Conservation (phyloP, 2,329 filamentous ascomycete genomes). For the Graphilbum ipis-grandicollis region DNA sequence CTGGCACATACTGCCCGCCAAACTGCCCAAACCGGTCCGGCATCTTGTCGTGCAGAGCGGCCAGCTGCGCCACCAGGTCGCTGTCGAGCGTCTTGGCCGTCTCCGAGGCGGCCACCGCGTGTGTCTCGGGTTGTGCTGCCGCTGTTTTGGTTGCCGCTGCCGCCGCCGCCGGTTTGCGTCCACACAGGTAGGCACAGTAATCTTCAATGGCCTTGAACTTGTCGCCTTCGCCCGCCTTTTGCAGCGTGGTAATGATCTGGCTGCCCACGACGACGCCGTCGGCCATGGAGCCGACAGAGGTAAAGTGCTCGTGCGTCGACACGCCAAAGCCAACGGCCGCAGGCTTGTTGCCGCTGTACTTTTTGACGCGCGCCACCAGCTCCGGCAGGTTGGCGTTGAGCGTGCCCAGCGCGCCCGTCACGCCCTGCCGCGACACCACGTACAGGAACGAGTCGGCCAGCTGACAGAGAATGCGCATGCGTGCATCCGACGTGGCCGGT, state of each 20-base stretch:
- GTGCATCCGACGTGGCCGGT: slow-evolving; percentile 75
- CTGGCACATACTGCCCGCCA: slow-evolving; percentile 92
- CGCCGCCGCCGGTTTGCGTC: slow-evolving; percentile 22
- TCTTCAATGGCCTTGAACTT: slow-evolving; percentile 57
- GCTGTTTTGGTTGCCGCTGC: slow-evolving; percentile 46
- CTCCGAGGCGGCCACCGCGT: slow-evolving; percentile 20
- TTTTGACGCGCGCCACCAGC: slow-evolving; percentile 71
- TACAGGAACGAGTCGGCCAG: slow-evolving; percentile 99
- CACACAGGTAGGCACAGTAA: slow-evolving; percentile 58
- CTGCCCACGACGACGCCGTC: slow-evolving; percentile 95
- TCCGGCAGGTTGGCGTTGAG: slow-evolving; percentile 69
- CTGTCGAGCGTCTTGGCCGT: slow-evolving; percentile 28
- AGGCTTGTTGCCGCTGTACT: slow-evolving; percentile 78
- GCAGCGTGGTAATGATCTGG: slow-evolving; percentile 75
- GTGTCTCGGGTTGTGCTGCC: slow-evolving; percentile 41
- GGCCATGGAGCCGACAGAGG: slow-evolving; percentile 65
- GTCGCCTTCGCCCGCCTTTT: slow-evolving; percentile 38
- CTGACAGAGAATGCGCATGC: slow-evolving; percentile 90
- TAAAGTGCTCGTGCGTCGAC: slow-evolving; percentile 85
- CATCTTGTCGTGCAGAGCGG: slow-evolving; percentile 63
- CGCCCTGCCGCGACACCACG: slow-evolving; percentile 91
- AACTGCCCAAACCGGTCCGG: slow-evolving; percentile 88
- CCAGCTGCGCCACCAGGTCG: slow-evolving; percentile 65
- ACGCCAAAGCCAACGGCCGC: slow-evolving; percentile 92
- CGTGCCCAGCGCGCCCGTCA: slow-evolving; percentile 75